phyloP scores from a whole-genome alignment of 768 basidiomycete genomes.

The Amanita brunnescens region DNA sequence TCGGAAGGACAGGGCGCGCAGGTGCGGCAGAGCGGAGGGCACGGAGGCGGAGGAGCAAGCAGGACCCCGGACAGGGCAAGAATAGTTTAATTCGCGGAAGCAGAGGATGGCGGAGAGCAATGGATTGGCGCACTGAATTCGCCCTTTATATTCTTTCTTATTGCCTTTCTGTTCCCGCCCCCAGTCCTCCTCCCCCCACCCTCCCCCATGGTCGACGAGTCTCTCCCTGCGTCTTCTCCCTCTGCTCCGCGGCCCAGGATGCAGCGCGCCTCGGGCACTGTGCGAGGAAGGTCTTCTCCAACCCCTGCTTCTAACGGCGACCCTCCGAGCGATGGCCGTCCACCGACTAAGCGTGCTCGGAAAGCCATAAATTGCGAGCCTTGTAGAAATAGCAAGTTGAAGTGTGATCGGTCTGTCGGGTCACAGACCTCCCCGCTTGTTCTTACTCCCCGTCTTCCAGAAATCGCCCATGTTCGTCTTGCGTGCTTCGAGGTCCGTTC shows the following conservation, averaged over 20 bases:
- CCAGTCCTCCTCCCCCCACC: slow-evolving; percentile 17
- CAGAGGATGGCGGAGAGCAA: slow-evolving; percentile 4
- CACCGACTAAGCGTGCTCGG: slow-evolving; percentile 73
- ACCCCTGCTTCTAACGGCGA: slow-evolving; percentile 30
- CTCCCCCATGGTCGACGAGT: slow-evolving; percentile 29
- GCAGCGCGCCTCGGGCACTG: slow-evolving; percentile 30
- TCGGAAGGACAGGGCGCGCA: not conserved
- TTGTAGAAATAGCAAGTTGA: slow-evolving; percentile 80
- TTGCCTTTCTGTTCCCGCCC: slow-evolving; percentile 11
- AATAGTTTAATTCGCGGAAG: slow-evolving; percentile 6
- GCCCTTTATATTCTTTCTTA: slow-evolving; percentile 19
- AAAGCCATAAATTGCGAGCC: slow-evolving; percentile 89
- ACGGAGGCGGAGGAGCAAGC: not conserved
- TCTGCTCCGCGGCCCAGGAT: slow-evolving; percentile 32
- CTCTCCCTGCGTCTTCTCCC: slow-evolving; percentile 28
- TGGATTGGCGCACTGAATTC: slow-evolving; percentile 9
- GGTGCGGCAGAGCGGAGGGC: not conserved
- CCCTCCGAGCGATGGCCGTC: slow-evolving; percentile 43
- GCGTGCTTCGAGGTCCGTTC: slow-evolving; percentile 66
- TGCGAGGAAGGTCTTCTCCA: slow-evolving; percentile 46
- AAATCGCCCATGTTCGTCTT: slow-evolving; percentile 83
- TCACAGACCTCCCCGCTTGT: slow-evolving; percentile 3
- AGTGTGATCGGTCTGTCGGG: slow-evolving; percentile 67
- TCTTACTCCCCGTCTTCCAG: slow-evolving; percentile 27
- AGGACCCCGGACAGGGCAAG: slow-evolving; percentile 8